Percentiles rank a stretch among this genome's conserved stretches.
phyloP scores from a whole-genome alignment of 345 rosid genomes.

The Populus deltoides region DNA sequence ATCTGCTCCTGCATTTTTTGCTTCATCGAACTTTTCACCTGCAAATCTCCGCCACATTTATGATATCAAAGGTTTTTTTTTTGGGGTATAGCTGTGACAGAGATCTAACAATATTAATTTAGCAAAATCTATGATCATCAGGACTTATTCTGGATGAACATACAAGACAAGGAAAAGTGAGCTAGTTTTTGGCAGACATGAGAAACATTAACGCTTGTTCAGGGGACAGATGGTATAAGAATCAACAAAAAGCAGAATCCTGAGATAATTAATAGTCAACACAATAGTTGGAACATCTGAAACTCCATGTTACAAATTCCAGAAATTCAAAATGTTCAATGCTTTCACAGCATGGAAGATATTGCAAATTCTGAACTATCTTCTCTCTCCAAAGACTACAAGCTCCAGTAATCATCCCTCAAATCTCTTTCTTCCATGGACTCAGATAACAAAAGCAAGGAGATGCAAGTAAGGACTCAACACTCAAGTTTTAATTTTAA shows the following conservation, averaged over 20 bases:
- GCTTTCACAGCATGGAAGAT: background rate
- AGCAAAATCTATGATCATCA: background rate
- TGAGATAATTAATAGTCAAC: background rate
- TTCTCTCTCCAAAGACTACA: background rate
- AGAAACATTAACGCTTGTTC: background rate
- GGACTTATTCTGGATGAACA: background rate
- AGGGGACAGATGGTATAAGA: background rate
- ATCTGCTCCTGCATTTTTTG: slow-evolving; percentile 97
- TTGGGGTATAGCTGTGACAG: background rate
- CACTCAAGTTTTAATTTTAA: background rate
- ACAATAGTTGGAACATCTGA: background rate
- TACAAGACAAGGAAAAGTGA: background rate
- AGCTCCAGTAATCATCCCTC: background rate
- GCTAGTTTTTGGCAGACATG: background rate
- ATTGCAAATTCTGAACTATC: background rate
- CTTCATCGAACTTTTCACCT: slow-evolving; percentile 98
- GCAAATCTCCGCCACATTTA: slow-evolving; percentile 23
- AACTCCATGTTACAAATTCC: background rate
- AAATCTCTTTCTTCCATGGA: background rate
- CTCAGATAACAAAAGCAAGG: background rate
- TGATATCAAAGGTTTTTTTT: slow-evolving; percentile 1
- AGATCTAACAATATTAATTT: background rate
- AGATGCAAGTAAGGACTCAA: too few relatives aligned
- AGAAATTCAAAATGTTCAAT: background rate
- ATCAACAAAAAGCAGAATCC: background rate